Evolutionary conservation across 345 rosid genomes (phyloP).

Genomic region (Mallotus nudiflorus): DNA sequence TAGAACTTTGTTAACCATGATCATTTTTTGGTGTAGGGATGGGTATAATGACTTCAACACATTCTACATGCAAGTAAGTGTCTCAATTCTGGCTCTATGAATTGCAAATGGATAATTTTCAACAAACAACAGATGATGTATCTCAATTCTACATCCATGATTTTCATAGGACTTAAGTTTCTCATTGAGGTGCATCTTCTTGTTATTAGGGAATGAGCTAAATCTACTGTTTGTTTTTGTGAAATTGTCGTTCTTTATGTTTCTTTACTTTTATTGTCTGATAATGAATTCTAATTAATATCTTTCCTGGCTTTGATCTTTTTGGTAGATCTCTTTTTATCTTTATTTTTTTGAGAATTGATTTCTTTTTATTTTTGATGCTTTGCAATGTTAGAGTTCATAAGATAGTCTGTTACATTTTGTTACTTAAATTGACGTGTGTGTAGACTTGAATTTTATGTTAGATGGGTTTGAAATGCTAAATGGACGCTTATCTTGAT

Average conservation of each 20-base stretch:
- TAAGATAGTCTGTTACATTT: not conserved
- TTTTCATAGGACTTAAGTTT: not conserved
- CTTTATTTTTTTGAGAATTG: too few relatives aligned
- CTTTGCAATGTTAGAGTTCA: not conserved
- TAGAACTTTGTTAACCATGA: constrained; percentile 8
- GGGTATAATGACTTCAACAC: constrained; percentile 98
- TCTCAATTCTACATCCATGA: too few relatives aligned
- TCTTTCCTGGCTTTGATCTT: not conserved
- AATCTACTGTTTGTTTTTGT: not conserved
- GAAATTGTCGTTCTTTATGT: not conserved
- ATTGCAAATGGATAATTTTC: not conserved
- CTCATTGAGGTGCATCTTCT: not conserved
- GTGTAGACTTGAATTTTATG: not conserved
- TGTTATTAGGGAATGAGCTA: not conserved
- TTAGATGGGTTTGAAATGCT: not conserved
- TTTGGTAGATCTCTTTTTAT: too few relatives aligned
- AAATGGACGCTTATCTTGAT: not conserved
- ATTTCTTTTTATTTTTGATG: constrained; percentile 1
- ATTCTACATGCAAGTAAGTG: constrained; percentile 94
- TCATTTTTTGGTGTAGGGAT: constrained; percentile 76
- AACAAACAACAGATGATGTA: too few relatives aligned
- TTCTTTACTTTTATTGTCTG: not conserved
- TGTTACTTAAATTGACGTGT: not conserved
- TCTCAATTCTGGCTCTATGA: not conserved
- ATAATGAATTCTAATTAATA: not conserved